Evolutionary conservation across 768 basidiomycete genomes (phyloP).

Genomic region (Tulasnella sp.): DNA sequence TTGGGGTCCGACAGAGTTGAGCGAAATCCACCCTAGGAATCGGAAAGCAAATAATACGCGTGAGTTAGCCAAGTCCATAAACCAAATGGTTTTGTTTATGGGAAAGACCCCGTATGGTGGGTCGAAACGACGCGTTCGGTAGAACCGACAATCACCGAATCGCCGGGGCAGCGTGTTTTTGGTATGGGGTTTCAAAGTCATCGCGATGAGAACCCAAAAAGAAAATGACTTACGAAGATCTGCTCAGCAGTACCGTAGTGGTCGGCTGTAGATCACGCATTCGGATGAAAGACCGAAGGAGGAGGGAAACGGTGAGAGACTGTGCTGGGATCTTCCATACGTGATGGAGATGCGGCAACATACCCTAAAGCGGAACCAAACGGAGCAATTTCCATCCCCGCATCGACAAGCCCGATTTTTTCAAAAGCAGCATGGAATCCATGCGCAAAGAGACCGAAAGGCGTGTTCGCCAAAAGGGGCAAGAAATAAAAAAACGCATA

Average conservation of each 20-base stretch:
- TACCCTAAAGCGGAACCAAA: conserved; percentile 15
- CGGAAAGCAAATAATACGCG: neutral
- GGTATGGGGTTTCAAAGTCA: conserved; percentile 10
- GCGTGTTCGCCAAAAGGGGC: neutral
- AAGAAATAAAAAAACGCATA: conserved; percentile 11
- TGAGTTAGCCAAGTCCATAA: neutral
- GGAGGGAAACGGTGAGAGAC: neutral
- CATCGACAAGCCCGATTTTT: neutral
- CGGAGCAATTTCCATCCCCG: neutral
- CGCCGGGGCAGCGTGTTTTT: conserved; percentile 1
- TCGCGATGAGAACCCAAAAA: neutral
- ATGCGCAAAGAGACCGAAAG: neutral
- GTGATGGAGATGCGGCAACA: neutral
- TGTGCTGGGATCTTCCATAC: neutral
- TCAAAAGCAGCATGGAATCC: neutral
- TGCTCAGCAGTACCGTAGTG: conserved; percentile 84
- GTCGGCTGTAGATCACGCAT: conserved; percentile 53
- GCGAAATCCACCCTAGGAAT: conserved; percentile 64
- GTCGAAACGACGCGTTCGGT: conserved; percentile 1
- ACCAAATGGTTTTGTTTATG: neutral
- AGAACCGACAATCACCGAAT: conserved; percentile 7
- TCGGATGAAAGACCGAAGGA: neutral
- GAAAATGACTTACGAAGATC: conserved; percentile 56
- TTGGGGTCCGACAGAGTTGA: conserved; percentile 43
- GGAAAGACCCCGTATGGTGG: neutral